Conservation (phyloP, 345 rosid species). For the Microthlaspi erraticum region DNA sequence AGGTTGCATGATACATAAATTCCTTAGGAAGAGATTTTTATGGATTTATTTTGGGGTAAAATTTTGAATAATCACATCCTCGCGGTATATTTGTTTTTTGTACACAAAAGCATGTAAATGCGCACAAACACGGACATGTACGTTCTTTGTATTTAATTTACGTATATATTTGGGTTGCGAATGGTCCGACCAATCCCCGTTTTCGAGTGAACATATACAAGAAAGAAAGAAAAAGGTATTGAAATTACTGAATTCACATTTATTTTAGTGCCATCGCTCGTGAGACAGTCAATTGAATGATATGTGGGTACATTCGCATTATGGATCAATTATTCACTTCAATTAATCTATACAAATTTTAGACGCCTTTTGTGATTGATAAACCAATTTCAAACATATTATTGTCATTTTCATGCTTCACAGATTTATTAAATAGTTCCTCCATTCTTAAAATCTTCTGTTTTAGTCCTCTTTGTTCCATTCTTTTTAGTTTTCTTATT, state of each 20-base stretch:
- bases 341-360: background rate
- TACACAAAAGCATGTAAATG: constrained; percentile 33
- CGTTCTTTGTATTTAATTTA: constrained; percentile 28
- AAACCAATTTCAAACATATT: background rate
- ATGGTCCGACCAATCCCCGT: constrained; percentile 45
- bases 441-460: background rate
- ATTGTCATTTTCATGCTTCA: background rate
- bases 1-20: constrained; percentile 39
- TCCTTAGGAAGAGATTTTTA: constrained; percentile 20
- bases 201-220: constrained; percentile 19
- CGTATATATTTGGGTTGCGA: constrained; percentile 32
- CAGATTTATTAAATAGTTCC: background rate
- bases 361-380: background rate
- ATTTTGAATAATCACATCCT: constrained; percentile 28
- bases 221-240: background rate
- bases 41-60: constrained; percentile 20
- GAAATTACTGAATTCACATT: constrained; percentile 34
- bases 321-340: constrained; percentile 17
- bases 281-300: constrained; percentile 44
- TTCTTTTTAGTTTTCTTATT: background rate
- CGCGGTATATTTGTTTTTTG: constrained; percentile 36
- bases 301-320: constrained; percentile 33
- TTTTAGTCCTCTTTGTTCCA: background rate
- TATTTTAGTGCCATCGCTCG: constrained; percentile 39
- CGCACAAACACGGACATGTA: constrained; percentile 38